Base-by-base conservation (phyloP, 305 asterid species). In the Fraxinus sp. region DNA sequence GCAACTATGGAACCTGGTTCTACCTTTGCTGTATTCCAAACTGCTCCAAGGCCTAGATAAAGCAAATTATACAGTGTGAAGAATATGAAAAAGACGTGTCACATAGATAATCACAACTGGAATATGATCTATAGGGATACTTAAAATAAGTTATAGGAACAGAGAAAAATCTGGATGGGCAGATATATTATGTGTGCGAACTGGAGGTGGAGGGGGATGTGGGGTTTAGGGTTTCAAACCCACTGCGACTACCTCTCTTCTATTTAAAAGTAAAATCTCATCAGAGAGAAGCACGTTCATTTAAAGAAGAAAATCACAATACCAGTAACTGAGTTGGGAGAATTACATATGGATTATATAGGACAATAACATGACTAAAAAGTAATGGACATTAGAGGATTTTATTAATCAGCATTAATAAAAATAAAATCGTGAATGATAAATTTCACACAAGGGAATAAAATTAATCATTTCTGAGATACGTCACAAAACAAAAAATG, bases 21-120 rank as follows among this genome's bases (percentile, higher is more conserved):
- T 57, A 97, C 99, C 87, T 95, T 95, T 43, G 99, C 98, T 20
- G 98, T 95, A 87, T 97, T 95, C 99, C 99, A 97, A 89, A 93
- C 99, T 37, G 98, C 98, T 85, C 98, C 99, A 89, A 97, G 99
- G 84, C 98, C 99, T 96, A 80, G 62, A 85, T 35, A 74, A 78
- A 83, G 78, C 36, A 79, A 22, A 68, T 73, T 9, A 36, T 68
- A 66, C 64, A 74, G 81, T 28, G 39, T 66, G 78, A 86, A 39
- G 81, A 26, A 66, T 79, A 75, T 66, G 35, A 66, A 0, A 4
- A 22, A 66, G 35, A 20, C n/a, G 7, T 10, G 36, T 66, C 74
- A 64, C 33, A 24, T 10, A 8, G 35, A 64, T 8, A 64, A 64
- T 28, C 73, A 10, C 74, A 22, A 66, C 36, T 26, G 7, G 35